A percentile compares a stretch with the other conserved stretches of the same genome.
Conservation (phyloP, 202 grass and related monocot species). For the Elaeis oleifera region DNA sequence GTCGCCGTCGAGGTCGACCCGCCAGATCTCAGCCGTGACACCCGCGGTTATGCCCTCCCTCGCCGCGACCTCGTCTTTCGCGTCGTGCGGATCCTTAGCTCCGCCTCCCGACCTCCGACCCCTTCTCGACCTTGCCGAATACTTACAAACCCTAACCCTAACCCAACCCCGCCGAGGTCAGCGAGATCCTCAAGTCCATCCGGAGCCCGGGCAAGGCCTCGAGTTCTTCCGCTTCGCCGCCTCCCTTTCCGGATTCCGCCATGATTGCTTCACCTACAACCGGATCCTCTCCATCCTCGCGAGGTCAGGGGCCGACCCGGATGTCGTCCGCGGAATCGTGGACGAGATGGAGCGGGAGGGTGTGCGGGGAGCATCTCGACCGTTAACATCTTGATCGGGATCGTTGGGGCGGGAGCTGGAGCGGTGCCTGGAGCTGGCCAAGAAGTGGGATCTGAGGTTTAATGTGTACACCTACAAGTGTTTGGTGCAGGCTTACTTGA, state of each 20-base stretch:
- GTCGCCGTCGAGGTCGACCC: slow-evolving; percentile 49
- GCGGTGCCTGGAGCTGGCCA: slow-evolving; percentile 55
- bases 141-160: slow-evolving; percentile 36
- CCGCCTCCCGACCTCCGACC: slow-evolving; percentile 24
- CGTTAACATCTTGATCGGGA: slow-evolving; percentile 64
- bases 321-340: slow-evolving; percentile 30
- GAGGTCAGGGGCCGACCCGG: slow-evolving; percentile 17
- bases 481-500: slow-evolving; percentile 67
- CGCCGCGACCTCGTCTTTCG: slow-evolving; percentile 72
- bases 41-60: slow-evolving; percentile 47
- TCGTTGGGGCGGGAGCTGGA: slow-evolving; percentile 42
- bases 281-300: slow-evolving; percentile 56
- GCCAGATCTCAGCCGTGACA: slow-evolving; percentile 18
- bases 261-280: slow-evolving; percentile 91
- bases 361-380: slow-evolving; percentile 66
- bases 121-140: slow-evolving; percentile 55
- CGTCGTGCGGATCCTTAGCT: slow-evolving; percentile 40
- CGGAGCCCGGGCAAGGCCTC: slow-evolving; percentile 36
- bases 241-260: slow-evolving; percentile 56
- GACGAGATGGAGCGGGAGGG: slow-evolving; percentile 60
- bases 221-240: slow-evolving; percentile 65
- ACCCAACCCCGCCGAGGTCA: slow-evolving; percentile 52
- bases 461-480: slow-evolving; percentile 85
- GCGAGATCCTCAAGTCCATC: slow-evolving; percentile 63
- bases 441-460: slow-evolving; percentile 57